Evolutionary conservation across 257 asterid species (phyloP).

Genomic region (Salvia splendens): DNA sequence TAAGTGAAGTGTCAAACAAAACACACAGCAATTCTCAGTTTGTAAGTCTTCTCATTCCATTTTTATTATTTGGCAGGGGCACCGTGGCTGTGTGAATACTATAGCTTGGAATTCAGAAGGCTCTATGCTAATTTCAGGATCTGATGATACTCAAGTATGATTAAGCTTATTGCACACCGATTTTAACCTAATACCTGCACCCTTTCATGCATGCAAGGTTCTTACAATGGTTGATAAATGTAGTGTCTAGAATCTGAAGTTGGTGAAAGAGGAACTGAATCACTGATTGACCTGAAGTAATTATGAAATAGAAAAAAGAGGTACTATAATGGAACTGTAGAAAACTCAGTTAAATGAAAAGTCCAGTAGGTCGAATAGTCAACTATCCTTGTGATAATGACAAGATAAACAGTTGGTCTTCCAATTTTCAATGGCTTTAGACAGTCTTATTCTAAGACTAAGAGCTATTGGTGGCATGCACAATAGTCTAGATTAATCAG

Average conservation of each 20-base stretch:
- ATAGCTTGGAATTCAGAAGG: conserved; percentile 93
- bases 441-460: not conserved
- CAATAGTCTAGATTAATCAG: not conserved
- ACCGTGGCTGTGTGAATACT: conserved; percentile 89
- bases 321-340: not conserved
- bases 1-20: conserved; percentile 1
- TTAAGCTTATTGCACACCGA: conserved; percentile 7
- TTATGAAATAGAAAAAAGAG: conserved; percentile 6
- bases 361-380: conserved; percentile 5
- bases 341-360: not conserved
- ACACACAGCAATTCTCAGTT: conserved; percentile 13
- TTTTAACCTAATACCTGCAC: conserved; percentile 25
- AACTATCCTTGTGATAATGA: conserved; percentile 2
- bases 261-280: conserved; percentile 20
- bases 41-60: conserved; percentile 2
- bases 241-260: not conserved
- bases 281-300: conserved; percentile 18
- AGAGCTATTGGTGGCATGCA: conserved; percentile 10
- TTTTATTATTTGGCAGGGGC: conserved; percentile 64
- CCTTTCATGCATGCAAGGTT: conserved; percentile 8
- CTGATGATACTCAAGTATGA: conserved; percentile 92
- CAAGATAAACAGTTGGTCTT: conserved; percentile 15
- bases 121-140: conserved; percentile 89
- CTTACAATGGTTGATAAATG: conserved; percentile 4
- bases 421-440: not conserved